Base-by-base conservation (phyloP, 345 rosid species). In the Eucalyptus grandis region DNA sequence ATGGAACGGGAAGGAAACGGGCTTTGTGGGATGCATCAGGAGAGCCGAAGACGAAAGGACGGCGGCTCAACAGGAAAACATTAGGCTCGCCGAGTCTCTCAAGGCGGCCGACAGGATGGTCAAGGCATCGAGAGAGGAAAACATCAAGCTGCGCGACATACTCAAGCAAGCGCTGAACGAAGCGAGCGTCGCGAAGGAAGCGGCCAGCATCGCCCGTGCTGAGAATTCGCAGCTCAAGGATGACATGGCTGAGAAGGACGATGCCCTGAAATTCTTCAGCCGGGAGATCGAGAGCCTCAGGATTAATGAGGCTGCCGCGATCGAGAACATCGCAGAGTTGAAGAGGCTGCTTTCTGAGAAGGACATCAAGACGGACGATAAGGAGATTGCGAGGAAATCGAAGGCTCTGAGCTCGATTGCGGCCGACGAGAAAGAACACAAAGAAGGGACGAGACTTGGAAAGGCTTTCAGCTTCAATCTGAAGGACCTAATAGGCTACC, bases 151-250 rank as follows among this genome's bases (percentile, higher is more conserved):
- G 72, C 90, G 98, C 14, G 98, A 97, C 90, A 96, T 96, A 58
- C 95, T 98, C 43, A 98, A 98, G 86, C 98, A 97, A 51, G 99
- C 99, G 2, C 89, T 98, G 3, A 98, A 93, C 31, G 99, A 98
- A 91, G 96, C 99, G 22, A 98, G 92, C 87, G 96, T 93, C 7
- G 98, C 99, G 0, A 98, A 96, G 93, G 99, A 95, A 91, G 99
- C 99, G 4, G 97, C 97, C 4, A 94, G 90, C 72, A 94, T 96
- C 7, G 99, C 98, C 1, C 92, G 92, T 69, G 94, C 91, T 2
- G 99, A 98, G 91, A 98, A 97, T 56, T 94, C 96, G 50, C 96
- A 96, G 85, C 93, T 98, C 88, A 94, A 96, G 89, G 99, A 96
- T 62, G 65, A 89, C 49, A 72, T 95, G 54, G 89, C 92, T 12